Evolutionary conservation across 441 rosid genomes (phyloP).

Genomic region (Raphanus hybrid): DNA sequence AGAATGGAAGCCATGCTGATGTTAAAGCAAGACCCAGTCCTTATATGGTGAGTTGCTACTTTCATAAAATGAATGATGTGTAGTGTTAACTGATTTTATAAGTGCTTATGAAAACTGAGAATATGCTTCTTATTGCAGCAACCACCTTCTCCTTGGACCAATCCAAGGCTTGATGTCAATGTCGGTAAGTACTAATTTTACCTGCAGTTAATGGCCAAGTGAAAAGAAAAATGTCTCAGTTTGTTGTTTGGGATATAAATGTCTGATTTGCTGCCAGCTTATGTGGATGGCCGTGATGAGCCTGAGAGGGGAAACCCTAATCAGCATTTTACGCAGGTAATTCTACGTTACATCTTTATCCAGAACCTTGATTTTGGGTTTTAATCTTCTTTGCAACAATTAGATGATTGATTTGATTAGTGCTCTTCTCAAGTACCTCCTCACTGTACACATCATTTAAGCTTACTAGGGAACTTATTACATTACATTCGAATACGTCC

Average conservation of each 20-base stretch:
- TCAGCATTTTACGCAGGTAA: slow-evolving; percentile 51
- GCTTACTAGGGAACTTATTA: slow-evolving; percentile 8
- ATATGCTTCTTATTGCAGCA: slow-evolving; percentile 53
- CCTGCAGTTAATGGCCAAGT: slow-evolving; percentile 2
- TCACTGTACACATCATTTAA: neutral
- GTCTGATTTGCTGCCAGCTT: slow-evolving; percentile 56
- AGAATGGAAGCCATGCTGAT: slow-evolving; percentile 63
- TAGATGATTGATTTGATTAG: slow-evolving; percentile 12
- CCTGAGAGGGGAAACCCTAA: slow-evolving; percentile 71
- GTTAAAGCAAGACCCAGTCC: slow-evolving; percentile 82
- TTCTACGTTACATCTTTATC: slow-evolving; percentile 23
- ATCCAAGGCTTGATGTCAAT: slow-evolving; percentile 94
- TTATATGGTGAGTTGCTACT: slow-evolving; percentile 63
- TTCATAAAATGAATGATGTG: neutral
- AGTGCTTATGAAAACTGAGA: neutral
- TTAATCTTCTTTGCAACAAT: slow-evolving; percentile 5
- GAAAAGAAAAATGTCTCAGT: neutral
- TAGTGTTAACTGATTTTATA: neutral
- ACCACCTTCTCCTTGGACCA: slow-evolving; percentile 91
- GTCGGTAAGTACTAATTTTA: slow-evolving; percentile 71
- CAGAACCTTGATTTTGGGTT: slow-evolving; percentile 1
- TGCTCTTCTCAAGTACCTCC: slow-evolving; percentile 20
- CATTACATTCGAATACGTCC: slow-evolving; percentile 22
- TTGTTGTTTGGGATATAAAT: slow-evolving; percentile 32
- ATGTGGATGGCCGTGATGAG: slow-evolving; percentile 92